Evolutionary conservation across 2,329 filamentous ascomycete genomes (phyloP).

Genomic region (Zalaria obscura): DNA sequence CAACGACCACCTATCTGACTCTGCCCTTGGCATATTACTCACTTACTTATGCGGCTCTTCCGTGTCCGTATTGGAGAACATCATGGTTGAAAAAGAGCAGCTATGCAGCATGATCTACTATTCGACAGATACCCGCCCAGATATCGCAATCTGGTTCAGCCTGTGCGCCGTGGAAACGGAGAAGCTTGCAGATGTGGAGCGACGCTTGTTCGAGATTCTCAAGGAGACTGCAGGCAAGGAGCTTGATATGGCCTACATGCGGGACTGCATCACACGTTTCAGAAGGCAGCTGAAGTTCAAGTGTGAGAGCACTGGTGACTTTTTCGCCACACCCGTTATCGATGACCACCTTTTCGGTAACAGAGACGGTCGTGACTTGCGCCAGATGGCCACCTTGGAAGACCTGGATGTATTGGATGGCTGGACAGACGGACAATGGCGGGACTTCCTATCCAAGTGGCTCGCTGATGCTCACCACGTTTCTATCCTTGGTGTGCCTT

Average conservation of each 20-base stretch:
- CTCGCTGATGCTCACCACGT: conserved; percentile 75
- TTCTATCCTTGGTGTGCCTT: conserved; percentile 79
- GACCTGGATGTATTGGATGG: conserved; percentile 54
- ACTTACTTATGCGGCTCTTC: conserved; percentile 88
- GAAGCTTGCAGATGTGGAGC: conserved; percentile 70
- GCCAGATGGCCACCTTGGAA: conserved; percentile 24
- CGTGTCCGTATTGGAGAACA: conserved; percentile 80
- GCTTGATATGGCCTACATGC: conserved; percentile 80
- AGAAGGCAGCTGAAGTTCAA: conserved; percentile 69
- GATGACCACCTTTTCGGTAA: conserved; percentile 84
- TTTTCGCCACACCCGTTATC: conserved; percentile 76
- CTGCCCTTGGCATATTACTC: conserved; percentile 66
- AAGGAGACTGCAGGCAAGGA: conserved; percentile 66
- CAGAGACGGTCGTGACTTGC: conserved; percentile 52
- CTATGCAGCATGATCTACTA: conserved; percentile 76
- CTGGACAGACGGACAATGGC: conserved; percentile 80
- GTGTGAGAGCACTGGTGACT: conserved; percentile 66
- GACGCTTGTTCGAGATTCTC: conserved; percentile 71
- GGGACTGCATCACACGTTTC: conserved; percentile 73
- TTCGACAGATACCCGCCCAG: conserved; percentile 64
- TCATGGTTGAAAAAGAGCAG: conserved; percentile 83
- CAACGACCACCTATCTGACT: conserved; percentile 44
- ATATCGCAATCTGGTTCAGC: conserved; percentile 72
- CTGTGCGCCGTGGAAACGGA: conserved; percentile 77
- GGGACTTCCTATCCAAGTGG: conserved; percentile 67